phyloP scores from a whole-genome alignment of 2,329 filamentous ascomycete genomes.

The Apiospora hydei region DNA sequence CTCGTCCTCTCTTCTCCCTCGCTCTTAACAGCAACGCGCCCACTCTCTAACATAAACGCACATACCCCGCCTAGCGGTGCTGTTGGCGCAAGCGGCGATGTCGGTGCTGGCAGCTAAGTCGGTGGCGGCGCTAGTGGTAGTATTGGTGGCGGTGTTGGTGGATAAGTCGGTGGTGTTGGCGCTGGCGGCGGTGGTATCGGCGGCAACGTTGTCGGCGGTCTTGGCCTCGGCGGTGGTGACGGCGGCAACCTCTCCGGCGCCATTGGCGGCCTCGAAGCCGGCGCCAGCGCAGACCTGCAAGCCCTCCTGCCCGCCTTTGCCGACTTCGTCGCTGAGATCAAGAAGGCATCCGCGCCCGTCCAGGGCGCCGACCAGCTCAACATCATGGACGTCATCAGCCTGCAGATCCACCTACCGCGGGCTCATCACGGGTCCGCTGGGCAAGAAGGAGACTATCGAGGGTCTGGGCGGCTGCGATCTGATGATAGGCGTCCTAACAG shows the following conservation, averaged over 20 bases:
- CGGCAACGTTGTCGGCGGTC: not conserved
- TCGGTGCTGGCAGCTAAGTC: not conserved
- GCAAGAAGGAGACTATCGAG: conserved; percentile 14
- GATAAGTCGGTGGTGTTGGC: not conserved
- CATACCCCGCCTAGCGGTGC: not conserved
- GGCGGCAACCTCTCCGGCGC: not conserved
- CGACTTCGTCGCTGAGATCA: conserved; percentile 8
- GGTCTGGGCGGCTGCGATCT: conserved; percentile 16
- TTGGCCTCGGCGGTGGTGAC: not conserved
- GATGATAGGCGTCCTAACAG: not conserved
- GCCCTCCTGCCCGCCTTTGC: not conserved
- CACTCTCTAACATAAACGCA: conserved; percentile 12
- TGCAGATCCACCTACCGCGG: not conserved
- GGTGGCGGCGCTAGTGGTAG: not conserved
- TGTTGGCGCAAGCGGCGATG: not conserved
- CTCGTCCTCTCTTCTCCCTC: conserved; percentile 14
- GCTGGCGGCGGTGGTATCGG: not conserved
- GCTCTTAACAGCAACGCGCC: not conserved
- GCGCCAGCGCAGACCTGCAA: conserved; percentile 9
- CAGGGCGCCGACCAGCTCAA: conserved; percentile 5
- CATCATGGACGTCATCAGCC: conserved; percentile 7
- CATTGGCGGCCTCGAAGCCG: conserved; percentile 8
- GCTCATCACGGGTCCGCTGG: not conserved
- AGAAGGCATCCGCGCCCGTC: not conserved
- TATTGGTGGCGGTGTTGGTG: not conserved